A percentile compares a stretch with the other conserved stretches of the same genome.
Conservation (phyloP, 1,284 basidiomycete species). For the Athelia sp. region DNA sequence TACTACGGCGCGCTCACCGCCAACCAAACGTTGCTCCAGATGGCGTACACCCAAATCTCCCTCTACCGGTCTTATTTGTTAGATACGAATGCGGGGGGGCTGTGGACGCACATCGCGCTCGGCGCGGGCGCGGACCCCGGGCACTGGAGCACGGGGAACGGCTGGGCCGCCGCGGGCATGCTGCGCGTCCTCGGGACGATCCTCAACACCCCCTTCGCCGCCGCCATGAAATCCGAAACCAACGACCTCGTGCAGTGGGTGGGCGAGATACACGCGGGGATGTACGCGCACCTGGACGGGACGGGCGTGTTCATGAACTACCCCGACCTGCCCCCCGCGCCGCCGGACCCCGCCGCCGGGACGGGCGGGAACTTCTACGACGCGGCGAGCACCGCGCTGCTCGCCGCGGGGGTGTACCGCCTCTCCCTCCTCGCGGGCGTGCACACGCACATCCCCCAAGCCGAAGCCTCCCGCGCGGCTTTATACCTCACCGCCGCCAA, state of each 20-base stretch:
- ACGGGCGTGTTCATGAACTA: constrained; percentile 75
- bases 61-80: constrained; percentile 68
- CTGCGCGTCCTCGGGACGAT: constrained; percentile 78
- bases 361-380: constrained; percentile 60
- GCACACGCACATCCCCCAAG: constrained; percentile 46
- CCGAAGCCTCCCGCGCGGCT: constrained; percentile 49
- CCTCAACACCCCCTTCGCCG: constrained; percentile 51
- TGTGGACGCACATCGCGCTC: constrained; percentile 70
- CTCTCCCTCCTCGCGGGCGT: constrained; percentile 49
- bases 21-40: constrained; percentile 64
- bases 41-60: constrained; percentile 75
- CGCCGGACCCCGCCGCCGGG: constrained; percentile 13
- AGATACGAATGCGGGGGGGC: constrained; percentile 31
- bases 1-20: constrained; percentile 75
- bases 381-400: constrained; percentile 67
- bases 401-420: constrained; percentile 76
- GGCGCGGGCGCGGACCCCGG: constrained; percentile 54
- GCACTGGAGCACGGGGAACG: constrained; percentile 80
- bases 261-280: constrained; percentile 66
- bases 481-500: constrained; percentile 30
- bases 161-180: constrained; percentile 84
- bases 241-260: constrained; percentile 65
- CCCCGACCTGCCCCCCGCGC: constrained; percentile 40
- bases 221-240: constrained; percentile 48
- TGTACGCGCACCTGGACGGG: constrained; percentile 52